phyloP scores from a whole-genome alignment of 2,329 filamentous ascomycete species.

The Geosmithia flava region DNA sequence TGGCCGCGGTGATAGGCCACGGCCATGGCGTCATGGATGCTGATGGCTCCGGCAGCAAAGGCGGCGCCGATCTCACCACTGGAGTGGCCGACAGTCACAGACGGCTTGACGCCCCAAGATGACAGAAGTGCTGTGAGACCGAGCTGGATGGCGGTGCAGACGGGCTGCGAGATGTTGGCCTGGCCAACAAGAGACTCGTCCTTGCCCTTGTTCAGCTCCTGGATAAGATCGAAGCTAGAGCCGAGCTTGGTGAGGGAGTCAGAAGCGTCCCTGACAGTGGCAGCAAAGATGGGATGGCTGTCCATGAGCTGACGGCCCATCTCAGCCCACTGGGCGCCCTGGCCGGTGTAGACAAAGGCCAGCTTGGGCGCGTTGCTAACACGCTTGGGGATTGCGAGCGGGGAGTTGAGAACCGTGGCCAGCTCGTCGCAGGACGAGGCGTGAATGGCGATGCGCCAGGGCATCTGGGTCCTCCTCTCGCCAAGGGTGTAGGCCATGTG shows the following conservation, averaged over 20 bases:
- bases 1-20: conserved; percentile 27
- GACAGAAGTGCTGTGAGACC: conserved; percentile 28
- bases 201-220: conserved; percentile 20
- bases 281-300: conserved; percentile 8
- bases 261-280: conserved; percentile 11
- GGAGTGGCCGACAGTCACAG: conserved; percentile 30
- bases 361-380: conserved; percentile 8
- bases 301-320: conserved; percentile 9
- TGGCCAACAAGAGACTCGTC: conserved; percentile 19
- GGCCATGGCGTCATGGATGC: conserved; percentile 26
- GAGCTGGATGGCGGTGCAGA: conserved; percentile 34
- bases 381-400: conserved; percentile 6
- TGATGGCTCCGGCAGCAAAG: conserved; percentile 27
- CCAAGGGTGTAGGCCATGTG: conserved; percentile 35
- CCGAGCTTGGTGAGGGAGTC: conserved; percentile 19
- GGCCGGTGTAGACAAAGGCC: conserved; percentile 18
- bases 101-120: conserved; percentile 27
- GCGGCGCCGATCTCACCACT: conserved; percentile 36
- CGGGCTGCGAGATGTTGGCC: conserved; percentile 29
- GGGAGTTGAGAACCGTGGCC: conserved; percentile 2
- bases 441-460: background rate
- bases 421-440: background rate
- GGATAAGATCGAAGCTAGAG: conserved; percentile 12
- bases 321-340: conserved; percentile 8
- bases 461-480: conserved; percentile 20